Percentiles rank a stretch among this genome's conserved stretches.
phyloP scores from a whole-genome alignment of 306 rosid genomes.

The Chamaecrista fasciculata region DNA sequence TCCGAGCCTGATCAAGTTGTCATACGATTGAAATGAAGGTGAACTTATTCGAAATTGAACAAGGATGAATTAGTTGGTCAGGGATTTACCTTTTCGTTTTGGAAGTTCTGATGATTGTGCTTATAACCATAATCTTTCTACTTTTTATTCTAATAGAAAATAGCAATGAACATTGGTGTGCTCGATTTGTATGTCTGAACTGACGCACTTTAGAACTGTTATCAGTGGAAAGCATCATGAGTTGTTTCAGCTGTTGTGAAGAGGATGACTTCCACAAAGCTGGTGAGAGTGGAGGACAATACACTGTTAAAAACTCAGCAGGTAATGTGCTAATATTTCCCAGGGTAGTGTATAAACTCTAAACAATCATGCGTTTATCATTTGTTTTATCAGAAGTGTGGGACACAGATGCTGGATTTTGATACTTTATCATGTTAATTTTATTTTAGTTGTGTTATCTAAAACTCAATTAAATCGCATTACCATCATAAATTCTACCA shows the following conservation, averaged over 20 bases:
- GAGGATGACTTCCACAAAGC: slow-evolving; percentile 60
- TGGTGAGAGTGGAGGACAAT: slow-evolving; percentile 58
- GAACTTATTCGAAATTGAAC: slow-evolving; percentile 12
- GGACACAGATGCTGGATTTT: neutral
- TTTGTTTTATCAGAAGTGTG: slow-evolving; percentile 4
- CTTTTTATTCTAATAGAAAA: neutral
- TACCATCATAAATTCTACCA: slow-evolving; percentile 21
- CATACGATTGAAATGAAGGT: slow-evolving; percentile 19
- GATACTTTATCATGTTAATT: neutral
- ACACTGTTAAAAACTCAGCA: slow-evolving; percentile 48
- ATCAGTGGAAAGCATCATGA: slow-evolving; percentile 49
- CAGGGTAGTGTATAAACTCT: neutral
- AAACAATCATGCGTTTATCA: no score
- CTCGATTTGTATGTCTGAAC: neutral
- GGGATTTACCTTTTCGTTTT: neutral
- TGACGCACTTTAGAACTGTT: slow-evolving; percentile 23
- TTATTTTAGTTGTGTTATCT: slow-evolving; percentile 14
- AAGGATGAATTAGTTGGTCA: no score
- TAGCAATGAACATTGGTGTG: slow-evolving; percentile 1
- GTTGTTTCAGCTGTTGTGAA: slow-evolving; percentile 77
- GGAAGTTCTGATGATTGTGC: slow-evolving; percentile 5
- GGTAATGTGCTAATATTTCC: slow-evolving; percentile 44
- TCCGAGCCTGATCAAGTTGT: slow-evolving; percentile 3
- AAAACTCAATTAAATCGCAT: slow-evolving; percentile 26
- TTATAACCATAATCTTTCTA: neutral